Conservation (phyloP, 2,329 filamentous ascomycete species). For the Neocatenulostroma microsporum region DNA sequence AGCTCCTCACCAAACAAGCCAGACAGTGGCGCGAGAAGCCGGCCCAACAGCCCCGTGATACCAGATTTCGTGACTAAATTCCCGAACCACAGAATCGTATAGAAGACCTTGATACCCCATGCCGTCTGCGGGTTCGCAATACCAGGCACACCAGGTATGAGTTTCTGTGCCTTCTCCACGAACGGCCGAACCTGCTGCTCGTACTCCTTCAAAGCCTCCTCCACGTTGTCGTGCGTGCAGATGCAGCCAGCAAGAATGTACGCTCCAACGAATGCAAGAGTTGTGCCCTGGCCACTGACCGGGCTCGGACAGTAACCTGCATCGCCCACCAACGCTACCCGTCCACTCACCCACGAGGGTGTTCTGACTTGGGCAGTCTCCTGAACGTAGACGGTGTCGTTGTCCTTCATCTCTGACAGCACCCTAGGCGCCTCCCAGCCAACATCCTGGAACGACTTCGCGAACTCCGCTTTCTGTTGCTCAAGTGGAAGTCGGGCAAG, state of each 20-base stretch:
- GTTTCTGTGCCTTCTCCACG: slow-evolving; percentile 21
- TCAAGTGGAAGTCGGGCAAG: slow-evolving; percentile 4
- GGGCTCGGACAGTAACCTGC: slow-evolving; percentile 24
- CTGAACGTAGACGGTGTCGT: slow-evolving; percentile 22
- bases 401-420: slow-evolving; percentile 30
- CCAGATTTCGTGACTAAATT: slow-evolving; percentile 8
- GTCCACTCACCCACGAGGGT: slow-evolving; percentile 18
- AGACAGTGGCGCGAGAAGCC: slow-evolving; percentile 13
- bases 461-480: slow-evolving; percentile 19
- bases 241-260: slow-evolving; percentile 27
- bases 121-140: slow-evolving; percentile 22
- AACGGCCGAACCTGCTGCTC: slow-evolving; percentile 21
- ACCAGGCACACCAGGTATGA: slow-evolving; percentile 23
- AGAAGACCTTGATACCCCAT: slow-evolving; percentile 16
- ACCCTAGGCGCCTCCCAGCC: slow-evolving; percentile 22
- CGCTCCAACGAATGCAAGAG: slow-evolving; percentile 23
- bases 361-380: slow-evolving; percentile 22
- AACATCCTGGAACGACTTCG: slow-evolving; percentile 15
- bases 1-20: slow-evolving; percentile 4
- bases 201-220: slow-evolving; percentile 20
- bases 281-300: slow-evolving; percentile 27
- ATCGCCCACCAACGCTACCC: slow-evolving; percentile 25
- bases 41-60: slow-evolving; percentile 7
- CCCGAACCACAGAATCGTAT: slow-evolving; percentile 11
- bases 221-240: slow-evolving; percentile 10